Percentiles rank a stretch among this genome's conserved stretches.
These are phyloP conservation scores for Gossypium schwendimanii DNA, from an alignment of 441 rosid genomes.

Conservation along the genomic window DNA sequence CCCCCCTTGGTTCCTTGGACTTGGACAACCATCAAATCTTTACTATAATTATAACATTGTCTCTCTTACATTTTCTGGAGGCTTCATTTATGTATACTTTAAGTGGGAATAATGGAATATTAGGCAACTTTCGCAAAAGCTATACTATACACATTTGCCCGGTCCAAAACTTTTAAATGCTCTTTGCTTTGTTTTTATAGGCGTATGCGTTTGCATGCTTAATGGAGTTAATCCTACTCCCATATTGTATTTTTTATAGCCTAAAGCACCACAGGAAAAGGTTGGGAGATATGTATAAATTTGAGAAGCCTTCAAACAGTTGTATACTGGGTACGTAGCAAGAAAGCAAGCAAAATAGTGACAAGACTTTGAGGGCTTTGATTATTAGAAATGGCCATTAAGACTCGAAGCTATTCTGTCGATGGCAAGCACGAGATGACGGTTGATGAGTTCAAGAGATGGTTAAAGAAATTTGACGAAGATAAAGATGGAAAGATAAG, in stretches of 20 bases:
- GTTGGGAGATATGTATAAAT: neutral
- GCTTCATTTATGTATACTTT: neutral
- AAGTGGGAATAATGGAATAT: neutral
- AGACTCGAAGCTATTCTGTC: neutral
- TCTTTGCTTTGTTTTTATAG: neutral
- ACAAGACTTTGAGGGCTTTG: neutral
- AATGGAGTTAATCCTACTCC: neutral
- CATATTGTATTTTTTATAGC: neutral
- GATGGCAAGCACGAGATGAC: slow-evolving; percentile 12
- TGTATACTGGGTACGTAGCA: neutral
- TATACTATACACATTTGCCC: neutral
- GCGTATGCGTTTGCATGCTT: neutral
- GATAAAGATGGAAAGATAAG: slow-evolving; percentile 30
- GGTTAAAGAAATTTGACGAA: neutral
- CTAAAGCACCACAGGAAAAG: neutral
- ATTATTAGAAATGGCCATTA: neutral
- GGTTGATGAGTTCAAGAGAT: slow-evolving; percentile 7
- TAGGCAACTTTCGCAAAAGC: neutral
- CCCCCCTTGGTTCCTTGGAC: neutral
- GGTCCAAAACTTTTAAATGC: neutral
- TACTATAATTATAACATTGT: neutral
- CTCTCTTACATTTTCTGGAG: neutral
- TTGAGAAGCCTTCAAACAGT: neutral
- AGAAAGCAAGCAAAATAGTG: neutral
- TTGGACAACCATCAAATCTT: neutral